Percentiles rank a stretch among this genome's conserved stretches.
These are phyloP conservation scores for Martiniozyma asiatica DNA, from an alignment of 1,139 yeast species.

Conservation along the genomic window DNA sequence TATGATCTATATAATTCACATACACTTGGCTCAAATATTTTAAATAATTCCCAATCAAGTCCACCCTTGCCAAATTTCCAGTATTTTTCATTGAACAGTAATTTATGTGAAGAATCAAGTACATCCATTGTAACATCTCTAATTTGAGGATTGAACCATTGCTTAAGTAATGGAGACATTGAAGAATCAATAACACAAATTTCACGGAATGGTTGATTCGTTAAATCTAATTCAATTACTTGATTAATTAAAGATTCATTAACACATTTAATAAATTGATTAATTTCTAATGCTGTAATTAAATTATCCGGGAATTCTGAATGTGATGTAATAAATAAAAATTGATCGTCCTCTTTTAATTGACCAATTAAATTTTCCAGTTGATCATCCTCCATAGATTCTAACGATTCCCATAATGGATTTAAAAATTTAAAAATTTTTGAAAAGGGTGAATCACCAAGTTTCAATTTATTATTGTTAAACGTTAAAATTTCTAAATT, in stretches of 20 bases:
- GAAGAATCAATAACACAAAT: conserved; percentile 18
- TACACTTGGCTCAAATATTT: conserved; percentile 36
- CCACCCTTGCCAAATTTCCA: conserved; percentile 8
- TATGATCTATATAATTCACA: conserved; percentile 54
- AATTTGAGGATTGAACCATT: conserved; percentile 28
- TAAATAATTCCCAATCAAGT: conserved; percentile 11
- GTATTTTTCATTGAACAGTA: conserved; percentile 19
- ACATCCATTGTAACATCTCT: conserved; percentile 27
- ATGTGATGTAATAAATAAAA: conserved; percentile 11
- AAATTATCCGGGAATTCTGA: conserved; percentile 7
- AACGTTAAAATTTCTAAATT: not conserved
- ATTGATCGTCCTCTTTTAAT: conserved; percentile 15
- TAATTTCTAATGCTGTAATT: conserved; percentile 4
- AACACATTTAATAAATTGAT: conserved; percentile 8
- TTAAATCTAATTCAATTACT: conserved; percentile 16
- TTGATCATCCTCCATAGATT: not conserved
- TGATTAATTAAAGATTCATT: conserved; percentile 9
- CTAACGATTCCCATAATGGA: conserved; percentile 14
- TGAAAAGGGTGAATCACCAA: not conserved
- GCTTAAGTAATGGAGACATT: conserved; percentile 13
- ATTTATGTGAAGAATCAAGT: conserved; percentile 25
- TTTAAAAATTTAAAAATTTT: conserved; percentile 12
- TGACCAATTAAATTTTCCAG: conserved; percentile 11
- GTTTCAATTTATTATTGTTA: too few species aligned
- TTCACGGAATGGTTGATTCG: conserved; percentile 19